A percentile compares a stretch with the other conserved stretches of the same genome.
phyloP scores from a whole-genome alignment of 1,284 basidiomycete species.

The Fomitopsis schrenkii region DNA sequence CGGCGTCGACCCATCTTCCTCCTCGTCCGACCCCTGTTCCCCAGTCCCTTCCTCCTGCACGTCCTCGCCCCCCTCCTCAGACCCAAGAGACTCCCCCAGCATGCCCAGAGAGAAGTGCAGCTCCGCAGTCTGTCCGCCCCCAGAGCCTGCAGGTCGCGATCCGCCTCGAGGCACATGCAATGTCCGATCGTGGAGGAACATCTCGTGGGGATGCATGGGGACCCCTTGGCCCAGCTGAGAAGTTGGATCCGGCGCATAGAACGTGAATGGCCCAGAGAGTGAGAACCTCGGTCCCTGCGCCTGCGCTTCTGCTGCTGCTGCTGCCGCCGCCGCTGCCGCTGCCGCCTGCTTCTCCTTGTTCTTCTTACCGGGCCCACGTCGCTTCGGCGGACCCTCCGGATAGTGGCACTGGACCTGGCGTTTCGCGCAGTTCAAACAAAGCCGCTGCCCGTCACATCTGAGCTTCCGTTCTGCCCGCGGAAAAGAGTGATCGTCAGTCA shows the following conservation, averaged over 20 bases:
- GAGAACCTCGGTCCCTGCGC: background rate
- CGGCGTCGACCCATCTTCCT: conserved; percentile 1
- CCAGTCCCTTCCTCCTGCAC: background rate
- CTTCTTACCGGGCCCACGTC: conserved; percentile 70
- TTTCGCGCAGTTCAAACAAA: conserved; percentile 53
- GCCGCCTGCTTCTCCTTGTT: conserved; percentile 20
- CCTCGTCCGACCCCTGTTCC: conserved; percentile 1
- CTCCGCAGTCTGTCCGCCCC: background rate
- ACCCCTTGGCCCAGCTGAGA: background rate
- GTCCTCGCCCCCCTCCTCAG: background rate
- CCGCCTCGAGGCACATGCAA: background rate
- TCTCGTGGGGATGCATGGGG: background rate
- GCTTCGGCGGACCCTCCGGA: conserved; percentile 41
- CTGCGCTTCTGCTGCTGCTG: background rate
- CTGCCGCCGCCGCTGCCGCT: background rate
- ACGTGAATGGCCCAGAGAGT: conserved; percentile 5
- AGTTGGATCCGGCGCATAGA: background rate
- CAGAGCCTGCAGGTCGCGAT: background rate
- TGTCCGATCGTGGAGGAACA: background rate
- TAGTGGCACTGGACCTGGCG: conserved; percentile 51
- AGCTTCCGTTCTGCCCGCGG: conserved; percentile 57
- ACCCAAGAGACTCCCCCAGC: background rate
- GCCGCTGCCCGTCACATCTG: conserved; percentile 62
- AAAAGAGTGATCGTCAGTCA: background rate
- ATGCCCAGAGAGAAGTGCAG: background rate